These are phyloP conservation scores for Monosporozyma siamensis DNA, from an alignment of 805 yeast species.

Conservation along the genomic window DNA sequence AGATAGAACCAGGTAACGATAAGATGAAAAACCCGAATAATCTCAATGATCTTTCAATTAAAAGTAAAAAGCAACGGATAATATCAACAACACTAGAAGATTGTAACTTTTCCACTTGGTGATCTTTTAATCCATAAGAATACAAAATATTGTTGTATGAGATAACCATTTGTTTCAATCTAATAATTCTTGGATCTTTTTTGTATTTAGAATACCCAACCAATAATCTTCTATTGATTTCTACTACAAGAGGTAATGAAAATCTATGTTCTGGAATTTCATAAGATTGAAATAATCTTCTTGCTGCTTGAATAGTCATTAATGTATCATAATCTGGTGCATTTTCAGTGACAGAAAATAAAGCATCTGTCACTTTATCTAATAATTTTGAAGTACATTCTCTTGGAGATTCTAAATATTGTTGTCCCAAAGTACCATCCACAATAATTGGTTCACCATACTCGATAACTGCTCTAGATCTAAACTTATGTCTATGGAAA, in stretches of 20 bases:
- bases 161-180: conserved; percentile 53
- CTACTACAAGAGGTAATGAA: conserved; percentile 72
- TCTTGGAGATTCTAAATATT: conserved; percentile 58
- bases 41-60: conserved; percentile 45
- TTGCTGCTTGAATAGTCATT: conserved; percentile 89
- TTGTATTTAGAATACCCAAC: conserved; percentile 71
- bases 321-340: conserved; percentile 89
- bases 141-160: conserved; percentile 57
- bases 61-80: conserved; percentile 38
- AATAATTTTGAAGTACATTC: conserved; percentile 66
- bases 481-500: conserved; percentile 86
- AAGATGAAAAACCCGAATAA: conserved; percentile 44
- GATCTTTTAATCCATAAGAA: conserved; percentile 59
- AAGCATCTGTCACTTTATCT: conserved; percentile 62
- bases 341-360: conserved; percentile 83
- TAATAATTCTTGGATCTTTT: conserved; percentile 59
- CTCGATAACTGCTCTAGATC: conserved; percentile 89
- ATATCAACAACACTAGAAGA: conserved; percentile 35
- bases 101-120: conserved; percentile 47
- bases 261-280: conserved; percentile 4
- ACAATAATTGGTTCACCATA: conserved; percentile 83
- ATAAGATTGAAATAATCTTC: conserved; percentile 52
- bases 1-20: conserved; percentile 74
- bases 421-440: conserved; percentile 46
- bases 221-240: conserved; percentile 81